A percentile compares a stretch with the other conserved stretches of the same genome.
Conservation (phyloP, 768 basidiomycete species). For the Pulveroboletus frians region DNA sequence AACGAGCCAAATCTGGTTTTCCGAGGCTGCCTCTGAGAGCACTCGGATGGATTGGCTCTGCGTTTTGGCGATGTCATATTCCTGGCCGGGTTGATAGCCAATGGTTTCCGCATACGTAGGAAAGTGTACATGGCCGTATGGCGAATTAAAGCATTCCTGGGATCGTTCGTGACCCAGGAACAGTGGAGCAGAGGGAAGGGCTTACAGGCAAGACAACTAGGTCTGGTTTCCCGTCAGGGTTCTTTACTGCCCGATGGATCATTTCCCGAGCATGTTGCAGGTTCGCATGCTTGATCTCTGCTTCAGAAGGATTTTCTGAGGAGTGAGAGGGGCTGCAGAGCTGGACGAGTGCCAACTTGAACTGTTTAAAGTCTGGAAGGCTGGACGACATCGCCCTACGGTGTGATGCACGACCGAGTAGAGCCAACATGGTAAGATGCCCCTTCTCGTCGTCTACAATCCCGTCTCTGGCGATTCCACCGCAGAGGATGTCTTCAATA, state of each 20-base stretch:
- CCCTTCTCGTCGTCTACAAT: conserved; percentile 66
- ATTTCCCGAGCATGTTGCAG: conserved; percentile 77
- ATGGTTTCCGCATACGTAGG: conserved; percentile 81
- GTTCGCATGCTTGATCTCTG: conserved; percentile 59
- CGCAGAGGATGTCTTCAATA: conserved; percentile 51
- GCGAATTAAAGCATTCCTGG: conserved; percentile 87
- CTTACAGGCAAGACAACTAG: conserved; percentile 78
- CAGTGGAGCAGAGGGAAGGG: background rate
- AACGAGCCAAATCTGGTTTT: conserved; percentile 81
- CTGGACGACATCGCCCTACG: conserved; percentile 24
- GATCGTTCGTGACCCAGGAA: background rate
- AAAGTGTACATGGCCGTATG: conserved; percentile 77
- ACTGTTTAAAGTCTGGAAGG: conserved; percentile 53
- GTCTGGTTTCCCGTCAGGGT: conserved; percentile 51
- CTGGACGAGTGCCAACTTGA: conserved; percentile 86
- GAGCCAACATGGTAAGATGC: conserved; percentile 28
- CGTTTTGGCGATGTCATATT: conserved; percentile 51
- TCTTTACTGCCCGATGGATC: conserved; percentile 63
- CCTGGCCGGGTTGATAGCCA: conserved; percentile 50
- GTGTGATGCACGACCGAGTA: conserved; percentile 9
- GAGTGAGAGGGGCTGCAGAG: conserved; percentile 63
- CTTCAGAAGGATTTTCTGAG: conserved; percentile 26
- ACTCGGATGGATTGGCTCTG: conserved; percentile 75
- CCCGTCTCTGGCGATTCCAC: conserved; percentile 63
- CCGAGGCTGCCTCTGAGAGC: conserved; percentile 76